These are phyloP conservation scores for Ceriops tagal DNA, from an alignment of 345 rosid genomes.

Conservation along the genomic window DNA sequence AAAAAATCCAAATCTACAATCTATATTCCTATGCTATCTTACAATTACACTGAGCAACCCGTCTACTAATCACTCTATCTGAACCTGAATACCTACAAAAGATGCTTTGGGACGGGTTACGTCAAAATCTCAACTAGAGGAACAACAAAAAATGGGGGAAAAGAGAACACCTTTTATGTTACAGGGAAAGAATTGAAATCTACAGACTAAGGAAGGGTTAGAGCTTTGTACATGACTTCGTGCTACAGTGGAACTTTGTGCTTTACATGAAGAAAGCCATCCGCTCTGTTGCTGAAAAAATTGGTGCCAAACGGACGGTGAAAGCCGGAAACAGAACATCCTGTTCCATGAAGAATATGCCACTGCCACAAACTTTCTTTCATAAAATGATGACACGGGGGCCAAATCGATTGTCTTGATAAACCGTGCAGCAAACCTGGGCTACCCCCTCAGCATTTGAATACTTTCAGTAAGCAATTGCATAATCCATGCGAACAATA, in stretches of 20 bases:
- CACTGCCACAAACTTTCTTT: conserved; percentile 24
- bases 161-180: conserved; percentile 24
- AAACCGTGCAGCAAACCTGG: conserved; percentile 1
- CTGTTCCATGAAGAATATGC: conserved; percentile 8
- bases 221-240: conserved; percentile 46
- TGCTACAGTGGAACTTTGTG: conserved; percentile 36
- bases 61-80: conserved; percentile 33
- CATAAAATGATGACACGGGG: conserved; percentile 8
- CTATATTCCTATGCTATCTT: conserved; percentile 21
- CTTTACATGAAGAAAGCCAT: conserved; percentile 27
- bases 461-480: neutral
- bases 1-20: conserved; percentile 17
- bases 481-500: neutral
- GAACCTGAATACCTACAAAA: conserved; percentile 46
- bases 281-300: conserved; percentile 32
- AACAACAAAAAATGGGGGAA: neutral
- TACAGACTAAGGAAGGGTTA: conserved; percentile 35
- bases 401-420: conserved; percentile 14
- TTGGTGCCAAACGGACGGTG: conserved; percentile 24
- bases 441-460: conserved; percentile 4
- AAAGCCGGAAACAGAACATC: conserved; percentile 17
- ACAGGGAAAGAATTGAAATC: conserved; percentile 49
- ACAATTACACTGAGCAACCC: conserved; percentile 39
- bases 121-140: conserved; percentile 27
- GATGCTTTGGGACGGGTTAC: conserved; percentile 28